Evolutionary conservation across 78 protist genomes (phyloP).

Genomic region (Polysphondylium violaceum): DNA sequence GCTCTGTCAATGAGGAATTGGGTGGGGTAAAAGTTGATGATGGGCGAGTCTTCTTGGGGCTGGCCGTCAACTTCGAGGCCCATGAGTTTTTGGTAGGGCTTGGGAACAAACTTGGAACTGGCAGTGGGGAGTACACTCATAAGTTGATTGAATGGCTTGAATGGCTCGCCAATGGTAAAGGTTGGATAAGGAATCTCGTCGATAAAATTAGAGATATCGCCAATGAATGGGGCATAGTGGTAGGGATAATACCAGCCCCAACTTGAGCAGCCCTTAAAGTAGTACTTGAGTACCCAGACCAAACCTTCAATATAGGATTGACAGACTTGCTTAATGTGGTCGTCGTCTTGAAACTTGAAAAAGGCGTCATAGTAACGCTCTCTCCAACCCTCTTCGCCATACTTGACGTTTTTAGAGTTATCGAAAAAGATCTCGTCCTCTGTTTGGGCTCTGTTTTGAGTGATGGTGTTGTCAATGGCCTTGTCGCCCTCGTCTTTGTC

Average conservation of each 20-base stretch:
- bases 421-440: conserved; percentile 33
- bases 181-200: background rate
- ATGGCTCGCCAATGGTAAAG: conserved; percentile 84
- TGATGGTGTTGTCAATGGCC: background rate
- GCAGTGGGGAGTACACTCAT: conserved; percentile 96
- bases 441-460: background rate
- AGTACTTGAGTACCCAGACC: conserved; percentile 98
- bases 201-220: conserved; percentile 9
- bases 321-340: conserved; percentile 42
- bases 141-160: conserved; percentile 97
- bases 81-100: conserved; percentile 83
- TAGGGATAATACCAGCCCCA: conserved; percentile 99
- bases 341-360: conserved; percentile 51
- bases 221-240: conserved; percentile 97
- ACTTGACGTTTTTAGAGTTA: conserved; percentile 46
- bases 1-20: conserved; percentile 82
- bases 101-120: conserved; percentile 85
- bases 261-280: conserved; percentile 95
- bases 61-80: conserved; percentile 33
- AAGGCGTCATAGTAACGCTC: conserved; percentile 92
- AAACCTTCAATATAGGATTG: conserved; percentile 92
- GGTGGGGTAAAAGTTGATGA: conserved; percentile 93
- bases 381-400: conserved; percentile 93
- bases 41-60: conserved; percentile 82
- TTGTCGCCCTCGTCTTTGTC: background rate